Evolutionary conservation across 164 flowering plant genomes (phyloP), one percentile per base, ranked within the genome.

Genomic region (Tetracentron sinense): DNA sequence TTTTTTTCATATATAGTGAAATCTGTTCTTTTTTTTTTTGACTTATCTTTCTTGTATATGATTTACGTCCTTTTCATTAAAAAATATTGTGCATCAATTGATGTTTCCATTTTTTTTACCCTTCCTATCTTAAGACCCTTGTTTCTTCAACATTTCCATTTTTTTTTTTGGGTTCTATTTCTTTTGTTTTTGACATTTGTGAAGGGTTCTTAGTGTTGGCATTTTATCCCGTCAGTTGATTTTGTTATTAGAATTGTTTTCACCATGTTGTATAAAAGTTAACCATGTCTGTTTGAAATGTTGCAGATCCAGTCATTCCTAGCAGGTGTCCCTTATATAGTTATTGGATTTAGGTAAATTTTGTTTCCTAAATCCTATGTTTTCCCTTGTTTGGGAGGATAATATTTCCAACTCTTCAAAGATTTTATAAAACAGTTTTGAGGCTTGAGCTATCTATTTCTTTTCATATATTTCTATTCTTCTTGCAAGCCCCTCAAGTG

Each of bases 221-320:
- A 1, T 2, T 38, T 38, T 4, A 38, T 4, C 1, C 14, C 11
- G 5, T 4, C 14, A 8, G 14, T 38, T 8, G 14, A 38, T 21
- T 25, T 54, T 54, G 12, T 48, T 30, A 6, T 55, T 47, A 42
- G 47, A 48, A 19, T 12, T 19, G 0, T 11, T 49, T 50, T 62
- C 33, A 27, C 42, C 12, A 21, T 48, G n/a, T 7, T 19, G 22
- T 23, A 16, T 29, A 30, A 31, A 59, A 33, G 25, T 31, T 59
- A 15, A 21, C 19, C 16, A 31, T 58, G 38, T 33, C 14, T 57
- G 1, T 6, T 58, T 62, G 33, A 16, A 33, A 60, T 49, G 28
- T 50, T 69, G 69, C 79, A 76, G 79, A 76, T 76, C 42, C 79
- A 76, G 56, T 76, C 79, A 59, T 76, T 72, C 63, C 49, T 76